These are phyloP conservation scores for Tilletia caries DNA, from an alignment of 1,284 basidiomycete species.

Conservation along the genomic window DNA sequence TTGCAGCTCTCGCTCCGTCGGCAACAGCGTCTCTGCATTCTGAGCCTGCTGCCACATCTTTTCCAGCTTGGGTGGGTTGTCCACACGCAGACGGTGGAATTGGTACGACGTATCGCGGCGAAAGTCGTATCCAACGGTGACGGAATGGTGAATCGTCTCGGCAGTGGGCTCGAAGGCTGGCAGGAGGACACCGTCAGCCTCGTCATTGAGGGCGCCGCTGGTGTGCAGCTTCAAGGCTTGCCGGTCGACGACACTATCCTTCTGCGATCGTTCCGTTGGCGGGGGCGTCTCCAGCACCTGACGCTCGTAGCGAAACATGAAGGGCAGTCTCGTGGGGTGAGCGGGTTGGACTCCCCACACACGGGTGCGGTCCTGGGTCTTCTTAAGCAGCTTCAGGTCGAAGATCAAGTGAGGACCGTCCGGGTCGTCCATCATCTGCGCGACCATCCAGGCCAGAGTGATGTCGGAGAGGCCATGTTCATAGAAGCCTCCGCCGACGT, in stretches of 20 bases:
- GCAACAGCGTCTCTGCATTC: background rate
- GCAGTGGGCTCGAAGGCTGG: background rate
- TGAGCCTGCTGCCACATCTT: background rate
- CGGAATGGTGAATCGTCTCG: background rate
- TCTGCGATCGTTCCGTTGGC: background rate
- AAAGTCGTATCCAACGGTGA: background rate
- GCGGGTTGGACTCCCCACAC: slow-evolving; percentile 30
- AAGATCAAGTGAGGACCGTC: slow-evolving; percentile 34
- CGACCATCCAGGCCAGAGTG: slow-evolving; percentile 47
- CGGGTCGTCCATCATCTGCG: slow-evolving; percentile 31
- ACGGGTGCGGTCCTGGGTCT: slow-evolving; percentile 29
- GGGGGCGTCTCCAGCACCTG: background rate
- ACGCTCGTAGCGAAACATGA: slow-evolving; percentile 4
- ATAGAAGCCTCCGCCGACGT: slow-evolving; percentile 43
- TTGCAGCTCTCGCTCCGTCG: slow-evolving; percentile 1
- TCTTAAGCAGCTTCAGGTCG: slow-evolving; percentile 24
- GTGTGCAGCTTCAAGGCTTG: too few species aligned
- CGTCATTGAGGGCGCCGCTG: background rate
- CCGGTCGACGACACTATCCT: too few species aligned
- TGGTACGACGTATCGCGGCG: background rate
- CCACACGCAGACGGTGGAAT: background rate
- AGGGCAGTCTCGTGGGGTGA: slow-evolving; percentile 21
- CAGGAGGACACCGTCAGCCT: background rate
- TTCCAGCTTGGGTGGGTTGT: background rate
- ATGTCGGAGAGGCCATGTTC: slow-evolving; percentile 46